Evolutionary conservation across 768 basidiomycete genomes (phyloP), one percentile per base, ranked within the genome.

Genomic region (Roridomyces roridus): DNA sequence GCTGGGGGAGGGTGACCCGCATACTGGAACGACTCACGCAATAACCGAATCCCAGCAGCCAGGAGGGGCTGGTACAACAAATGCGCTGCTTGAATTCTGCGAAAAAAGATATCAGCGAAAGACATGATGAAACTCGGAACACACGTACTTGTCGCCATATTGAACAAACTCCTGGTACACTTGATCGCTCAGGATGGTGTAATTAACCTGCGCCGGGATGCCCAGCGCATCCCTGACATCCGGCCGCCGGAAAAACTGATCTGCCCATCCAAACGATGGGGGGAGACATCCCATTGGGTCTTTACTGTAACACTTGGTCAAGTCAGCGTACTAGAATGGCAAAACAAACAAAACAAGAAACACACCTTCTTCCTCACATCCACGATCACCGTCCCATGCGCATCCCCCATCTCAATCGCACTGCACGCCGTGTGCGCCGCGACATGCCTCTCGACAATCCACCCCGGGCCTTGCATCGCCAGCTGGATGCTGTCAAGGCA

Each of bases 21-120:
- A n/a, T n/a, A n/a, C n/a, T n/a, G n/a, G n/a, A n/a, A n/a, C n/a
- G 21, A 59, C 70, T 36, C 35, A 74, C 72, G 66, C 39, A 72
- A 21, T 36, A 72, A 25, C n/a, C 70, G 62, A 40, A 73, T 69
- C 6, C 72, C 68, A 37, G 67, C 66, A 1, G 53, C 18, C 15
- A 71, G 65, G 24, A 74, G 57, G 1, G 68, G 69, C 23, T 43
- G 52, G 41, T 69, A 70, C 3, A 72, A 51, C 3, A 63, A 54
- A 45, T 71, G 65, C 25, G 42, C 67, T 61, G 46, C 20, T 17
- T 40, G 55, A 5, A 45, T 29, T 21, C 55, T 55, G 39, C 5
- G 11, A 15, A 34, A 6, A 24, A 11, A 20, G 23, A 23, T 7
- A 14, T 9, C 6, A 39, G 21, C 17, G 35, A 15, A 40, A 25